Conservation (phyloP, 2,329 filamentous ascomycete genomes). For the Thelonectria olida region DNA sequence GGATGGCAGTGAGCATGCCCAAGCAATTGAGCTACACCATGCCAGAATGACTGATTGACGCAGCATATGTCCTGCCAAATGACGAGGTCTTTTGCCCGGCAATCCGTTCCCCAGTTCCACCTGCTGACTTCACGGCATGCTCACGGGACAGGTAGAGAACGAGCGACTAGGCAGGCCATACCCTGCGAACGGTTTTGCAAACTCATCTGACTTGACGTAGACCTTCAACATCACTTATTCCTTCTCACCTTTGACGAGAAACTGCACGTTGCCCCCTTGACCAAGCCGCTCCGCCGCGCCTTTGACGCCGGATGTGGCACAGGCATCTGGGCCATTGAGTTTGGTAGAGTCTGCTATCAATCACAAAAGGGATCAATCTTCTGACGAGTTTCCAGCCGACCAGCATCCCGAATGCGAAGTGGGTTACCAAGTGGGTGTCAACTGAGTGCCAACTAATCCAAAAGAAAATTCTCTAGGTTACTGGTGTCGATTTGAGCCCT, state of each 20-base stretch:
- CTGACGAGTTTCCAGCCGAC: slow-evolving; percentile 15
- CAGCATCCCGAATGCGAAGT: slow-evolving; percentile 26
- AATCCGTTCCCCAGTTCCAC: not conserved
- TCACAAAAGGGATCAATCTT: not conserved
- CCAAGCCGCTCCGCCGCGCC: slow-evolving; percentile 7
- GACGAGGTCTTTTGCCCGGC: slow-evolving; percentile 16
- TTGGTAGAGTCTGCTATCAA: slow-evolving; percentile 11
- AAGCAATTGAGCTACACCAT: slow-evolving; percentile 11
- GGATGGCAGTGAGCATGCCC: slow-evolving; percentile 21
- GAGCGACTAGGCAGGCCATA: slow-evolving; percentile 15
- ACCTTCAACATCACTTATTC: slow-evolving; percentile 24
- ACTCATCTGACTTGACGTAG: not conserved
- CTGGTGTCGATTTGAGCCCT: slow-evolving; percentile 27
- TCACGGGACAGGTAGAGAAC: slow-evolving; percentile 21
- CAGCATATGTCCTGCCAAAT: slow-evolving; percentile 24
- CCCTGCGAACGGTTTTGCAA: no score
- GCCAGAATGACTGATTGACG: not conserved
- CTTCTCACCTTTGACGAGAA: slow-evolving; percentile 4
- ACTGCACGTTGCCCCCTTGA: slow-evolving; percentile 20
- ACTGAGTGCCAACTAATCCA: no score
- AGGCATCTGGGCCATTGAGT: slow-evolving; percentile 26
- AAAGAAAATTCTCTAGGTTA: slow-evolving; percentile 1
- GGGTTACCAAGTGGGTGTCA: no score
- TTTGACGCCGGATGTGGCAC: slow-evolving; percentile 27
- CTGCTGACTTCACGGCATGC: no score